Evolutionary conservation across 352 stramenopile genomes (phyloP).

Genomic region (Peronosclerospora sorghi): DNA sequence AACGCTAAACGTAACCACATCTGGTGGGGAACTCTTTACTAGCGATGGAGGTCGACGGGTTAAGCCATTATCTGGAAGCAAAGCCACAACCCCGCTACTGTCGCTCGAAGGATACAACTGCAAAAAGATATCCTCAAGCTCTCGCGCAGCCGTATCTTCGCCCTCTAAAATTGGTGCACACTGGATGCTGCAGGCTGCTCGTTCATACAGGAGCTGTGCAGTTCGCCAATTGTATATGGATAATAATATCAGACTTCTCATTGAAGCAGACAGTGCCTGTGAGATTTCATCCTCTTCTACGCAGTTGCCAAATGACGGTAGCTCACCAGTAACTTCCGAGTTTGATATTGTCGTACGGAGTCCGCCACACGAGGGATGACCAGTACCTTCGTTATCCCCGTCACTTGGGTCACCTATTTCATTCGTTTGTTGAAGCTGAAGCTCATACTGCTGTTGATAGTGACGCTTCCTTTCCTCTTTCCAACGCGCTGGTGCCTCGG

Average conservation of each 20-base stretch:
- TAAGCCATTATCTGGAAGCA: slow-evolving; percentile 3
- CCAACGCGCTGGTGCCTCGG: slow-evolving; percentile 19
- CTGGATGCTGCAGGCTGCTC: slow-evolving; percentile 38
- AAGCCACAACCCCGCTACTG: slow-evolving; percentile 4
- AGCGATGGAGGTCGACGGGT: slow-evolving; percentile 15
- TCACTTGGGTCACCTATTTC: slow-evolving; percentile 13
- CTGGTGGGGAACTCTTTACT: slow-evolving; percentile 28
- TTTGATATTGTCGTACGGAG: slow-evolving; percentile 12
- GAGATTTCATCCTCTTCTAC: slow-evolving; percentile 77
- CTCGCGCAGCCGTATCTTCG: slow-evolving; percentile 24
- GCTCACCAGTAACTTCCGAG: slow-evolving; percentile 11
- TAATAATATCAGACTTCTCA: slow-evolving; percentile 42
- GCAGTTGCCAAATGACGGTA: slow-evolving; percentile 37
- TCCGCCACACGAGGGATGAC: slow-evolving; percentile 4
- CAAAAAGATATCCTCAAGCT: slow-evolving; percentile 50
- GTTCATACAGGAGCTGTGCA: slow-evolving; percentile 49
- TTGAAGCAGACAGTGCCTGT: slow-evolving; percentile 31
- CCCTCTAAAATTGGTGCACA: slow-evolving; percentile 37
- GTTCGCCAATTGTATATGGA: slow-evolving; percentile 63
- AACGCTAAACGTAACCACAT: slow-evolving; percentile 47
- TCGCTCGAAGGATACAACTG: slow-evolving; percentile 31
- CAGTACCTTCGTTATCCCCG: slow-evolving; percentile 16
- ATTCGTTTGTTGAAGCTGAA: slow-evolving; percentile 19
- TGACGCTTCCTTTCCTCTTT: slow-evolving; percentile 31
- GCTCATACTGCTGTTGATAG: slow-evolving; percentile 17